Evolutionary conservation across 2,329 filamentous ascomycete species (phyloP).

Genomic region (Aureobasidium sp.): DNA sequence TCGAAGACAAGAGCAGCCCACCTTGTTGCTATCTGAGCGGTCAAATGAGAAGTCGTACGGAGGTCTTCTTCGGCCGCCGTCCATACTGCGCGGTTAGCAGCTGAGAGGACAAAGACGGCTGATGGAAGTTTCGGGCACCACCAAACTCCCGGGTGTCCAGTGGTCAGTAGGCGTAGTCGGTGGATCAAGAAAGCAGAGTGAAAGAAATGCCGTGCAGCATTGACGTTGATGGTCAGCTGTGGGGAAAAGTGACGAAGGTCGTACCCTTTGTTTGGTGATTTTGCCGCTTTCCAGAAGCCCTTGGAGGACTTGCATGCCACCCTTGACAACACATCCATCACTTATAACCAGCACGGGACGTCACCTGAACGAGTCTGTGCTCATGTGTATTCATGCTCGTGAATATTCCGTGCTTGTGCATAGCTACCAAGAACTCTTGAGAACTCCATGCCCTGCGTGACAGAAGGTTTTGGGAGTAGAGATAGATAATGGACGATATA

Average conservation of each 20-base stretch:
- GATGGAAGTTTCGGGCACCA: not conserved
- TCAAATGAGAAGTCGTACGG: not conserved
- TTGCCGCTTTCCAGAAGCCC: not conserved
- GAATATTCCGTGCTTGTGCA: too few relatives aligned
- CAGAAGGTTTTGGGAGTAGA: not conserved
- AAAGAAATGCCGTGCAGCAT: not conserved
- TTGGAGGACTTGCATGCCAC: not conserved
- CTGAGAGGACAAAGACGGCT: not conserved
- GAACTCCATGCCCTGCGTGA: too few relatives aligned
- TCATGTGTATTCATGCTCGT: not conserved
- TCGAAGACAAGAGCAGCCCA: not conserved
- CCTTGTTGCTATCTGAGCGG: slow-evolving; percentile 10
- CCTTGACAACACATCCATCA: not conserved
- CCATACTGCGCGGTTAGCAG: slow-evolving; percentile 6
- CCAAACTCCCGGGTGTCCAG: not conserved
- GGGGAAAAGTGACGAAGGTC: slow-evolving; percentile 5
- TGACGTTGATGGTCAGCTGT: slow-evolving; percentile 6
- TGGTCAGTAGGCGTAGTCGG: not conserved
- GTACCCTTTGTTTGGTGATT: not conserved
- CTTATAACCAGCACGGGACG: not conserved
- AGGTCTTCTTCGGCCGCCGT: slow-evolving; percentile 8
- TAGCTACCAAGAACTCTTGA: too few relatives aligned
- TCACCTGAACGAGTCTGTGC: not conserved
- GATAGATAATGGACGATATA: not conserved
- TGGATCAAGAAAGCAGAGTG: not conserved